Evolutionary conservation across 208 protist genomes (phyloP).

Genomic region (Acanthamoeba royreba): DNA sequence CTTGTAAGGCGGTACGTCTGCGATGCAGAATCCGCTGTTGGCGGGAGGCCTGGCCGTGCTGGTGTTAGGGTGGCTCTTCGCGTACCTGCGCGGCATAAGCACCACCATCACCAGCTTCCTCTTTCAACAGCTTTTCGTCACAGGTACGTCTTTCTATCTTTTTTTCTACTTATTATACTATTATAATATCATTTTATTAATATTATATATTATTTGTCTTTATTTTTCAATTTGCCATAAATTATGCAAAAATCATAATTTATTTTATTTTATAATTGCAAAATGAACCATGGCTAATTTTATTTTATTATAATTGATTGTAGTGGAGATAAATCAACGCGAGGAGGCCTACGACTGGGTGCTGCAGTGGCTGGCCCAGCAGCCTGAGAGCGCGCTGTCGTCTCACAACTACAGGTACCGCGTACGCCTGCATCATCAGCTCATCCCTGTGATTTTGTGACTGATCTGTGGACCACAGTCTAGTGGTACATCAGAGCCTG

Average conservation of each 20-base stretch:
- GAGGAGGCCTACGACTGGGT: conserved; percentile 27
- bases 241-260: too few species aligned
- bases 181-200: too few species aligned
- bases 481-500: conserved; percentile 32
- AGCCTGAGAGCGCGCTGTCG: not conserved
- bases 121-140: not conserved
- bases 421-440: not conserved
- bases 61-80: not conserved
- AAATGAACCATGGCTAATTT: not conserved
- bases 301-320: not conserved
- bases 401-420: conserved; percentile 26
- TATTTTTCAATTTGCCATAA: too few species aligned
- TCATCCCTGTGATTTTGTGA: too few species aligned
- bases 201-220: too few species aligned
- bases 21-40: not conserved
- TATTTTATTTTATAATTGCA: not conserved
- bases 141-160: too few species aligned
- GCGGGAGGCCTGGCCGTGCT: not conserved
- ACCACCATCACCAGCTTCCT: not conserved
- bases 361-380: not conserved
- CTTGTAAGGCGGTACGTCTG: not conserved
- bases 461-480: too few species aligned
- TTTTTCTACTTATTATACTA: too few species aligned
- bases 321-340: conserved; percentile 20
- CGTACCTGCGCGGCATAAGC: not conserved